Conservation (phyloP, 768 basidiomycete species). For the Cystoderma amianthinum region DNA sequence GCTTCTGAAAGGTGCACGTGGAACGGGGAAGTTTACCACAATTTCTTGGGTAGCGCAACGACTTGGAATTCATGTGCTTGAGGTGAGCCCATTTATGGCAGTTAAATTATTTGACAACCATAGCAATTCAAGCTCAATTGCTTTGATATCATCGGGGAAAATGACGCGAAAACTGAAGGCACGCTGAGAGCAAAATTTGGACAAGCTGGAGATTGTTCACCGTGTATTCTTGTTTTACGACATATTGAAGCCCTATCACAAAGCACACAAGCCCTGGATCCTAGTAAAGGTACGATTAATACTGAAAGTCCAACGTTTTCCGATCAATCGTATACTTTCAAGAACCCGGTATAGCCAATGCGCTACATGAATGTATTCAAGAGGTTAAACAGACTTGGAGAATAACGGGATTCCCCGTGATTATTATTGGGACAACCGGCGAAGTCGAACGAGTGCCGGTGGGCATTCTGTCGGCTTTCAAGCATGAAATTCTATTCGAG, state of each 20-base stretch:
- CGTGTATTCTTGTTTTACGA: slow-evolving; percentile 77
- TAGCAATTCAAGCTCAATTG: slow-evolving; percentile 68
- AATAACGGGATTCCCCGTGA: slow-evolving; percentile 59
- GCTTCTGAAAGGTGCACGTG: slow-evolving; percentile 72
- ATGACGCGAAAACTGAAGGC: slow-evolving; percentile 67
- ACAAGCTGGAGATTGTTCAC: slow-evolving; percentile 69
- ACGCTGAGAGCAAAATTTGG: slow-evolving; percentile 68
- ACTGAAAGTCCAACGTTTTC: background rate
- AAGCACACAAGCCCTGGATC: slow-evolving; percentile 56
- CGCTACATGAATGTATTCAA: slow-evolving; percentile 57
- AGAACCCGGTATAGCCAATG: slow-evolving; percentile 55
- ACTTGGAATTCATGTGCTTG: slow-evolving; percentile 73
- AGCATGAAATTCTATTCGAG: slow-evolving; percentile 76
- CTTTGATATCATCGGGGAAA: slow-evolving; percentile 77
- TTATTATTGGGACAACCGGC: slow-evolving; percentile 69
- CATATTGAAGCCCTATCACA: slow-evolving; percentile 77
- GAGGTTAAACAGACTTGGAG: slow-evolving; percentile 51
- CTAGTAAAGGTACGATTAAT: slow-evolving; percentile 49
- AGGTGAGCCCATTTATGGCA: slow-evolving; percentile 35
- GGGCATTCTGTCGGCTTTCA: slow-evolving; percentile 66
- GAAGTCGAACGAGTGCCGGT: slow-evolving; percentile 61
- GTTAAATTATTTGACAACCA: background rate
- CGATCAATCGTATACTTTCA: background rate
- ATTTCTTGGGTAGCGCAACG: slow-evolving; percentile 47
- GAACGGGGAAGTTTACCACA: slow-evolving; percentile 74